These are phyloP conservation scores for Globomyces pollinis-pini DNA, from an alignment of 192 early-diverging fungal genomes.

Conservation along the genomic window DNA sequence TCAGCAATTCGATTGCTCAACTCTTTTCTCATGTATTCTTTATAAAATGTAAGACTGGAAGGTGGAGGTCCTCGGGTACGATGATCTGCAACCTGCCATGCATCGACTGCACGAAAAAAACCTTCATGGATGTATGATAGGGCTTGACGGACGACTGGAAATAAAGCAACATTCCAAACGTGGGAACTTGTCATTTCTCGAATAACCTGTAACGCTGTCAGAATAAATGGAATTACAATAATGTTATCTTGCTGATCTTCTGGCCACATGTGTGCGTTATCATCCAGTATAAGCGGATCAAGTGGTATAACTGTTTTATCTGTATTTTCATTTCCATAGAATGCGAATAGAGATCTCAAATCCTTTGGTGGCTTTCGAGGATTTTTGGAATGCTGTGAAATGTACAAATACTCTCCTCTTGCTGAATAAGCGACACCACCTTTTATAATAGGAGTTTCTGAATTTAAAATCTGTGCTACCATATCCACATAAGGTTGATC, in stretches of 20 bases:
- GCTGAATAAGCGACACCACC: slow-evolving; percentile 58
- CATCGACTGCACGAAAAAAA: slow-evolving; percentile 57
- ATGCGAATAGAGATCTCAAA: slow-evolving; percentile 58
- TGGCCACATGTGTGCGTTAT: slow-evolving; percentile 65
- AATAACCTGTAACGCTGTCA: slow-evolving; percentile 39
- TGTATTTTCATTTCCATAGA: slow-evolving; percentile 30
- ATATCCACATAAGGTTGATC: slow-evolving; percentile 71
- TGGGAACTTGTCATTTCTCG: slow-evolving; percentile 39
- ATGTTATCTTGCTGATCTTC: slow-evolving; percentile 68
- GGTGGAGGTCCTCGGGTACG: slow-evolving; percentile 1
- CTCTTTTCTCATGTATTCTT: slow-evolving; percentile 12
- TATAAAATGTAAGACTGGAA: background rate
- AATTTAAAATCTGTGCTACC: slow-evolving; percentile 58
- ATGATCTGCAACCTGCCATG: slow-evolving; percentile 36
- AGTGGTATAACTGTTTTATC: slow-evolving; percentile 1
- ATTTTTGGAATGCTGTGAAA: slow-evolving; percentile 32
- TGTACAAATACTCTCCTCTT: slow-evolving; percentile 57
- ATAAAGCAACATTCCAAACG: slow-evolving; percentile 61
- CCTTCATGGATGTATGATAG: slow-evolving; percentile 46
- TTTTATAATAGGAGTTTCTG: slow-evolving; percentile 43
- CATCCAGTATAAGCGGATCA: slow-evolving; percentile 63
- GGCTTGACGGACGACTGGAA: slow-evolving; percentile 53
- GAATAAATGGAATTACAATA: slow-evolving; percentile 36
- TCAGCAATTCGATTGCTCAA: background rate
- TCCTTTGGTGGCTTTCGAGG: slow-evolving; percentile 54